Percentiles rank a stretch among this genome's conserved stretches.
phyloP scores from a whole-genome alignment of 495 filamentous ascomycete species.

The Penicillium maclennaniae region DNA sequence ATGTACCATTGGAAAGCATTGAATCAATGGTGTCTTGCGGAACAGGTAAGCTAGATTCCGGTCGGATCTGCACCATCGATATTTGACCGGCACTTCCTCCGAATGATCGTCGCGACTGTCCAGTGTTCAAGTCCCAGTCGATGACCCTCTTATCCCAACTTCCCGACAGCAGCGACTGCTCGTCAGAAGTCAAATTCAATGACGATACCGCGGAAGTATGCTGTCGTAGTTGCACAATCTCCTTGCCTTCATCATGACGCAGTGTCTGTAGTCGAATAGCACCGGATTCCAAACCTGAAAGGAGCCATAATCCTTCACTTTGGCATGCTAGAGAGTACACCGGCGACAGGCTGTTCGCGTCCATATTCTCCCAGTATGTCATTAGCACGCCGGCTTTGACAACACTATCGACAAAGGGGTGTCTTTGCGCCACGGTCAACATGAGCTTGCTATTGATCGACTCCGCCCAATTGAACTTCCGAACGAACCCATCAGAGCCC shows the following conservation, averaged over 20 bases:
- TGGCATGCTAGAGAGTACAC: constrained; percentile 94
- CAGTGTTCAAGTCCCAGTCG: constrained; percentile 95
- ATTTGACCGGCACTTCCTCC: constrained; percentile 78
- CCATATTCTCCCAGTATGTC: constrained; percentile 94
- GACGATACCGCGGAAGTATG: constrained; percentile 93
- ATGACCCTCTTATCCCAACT: constrained; percentile 94
- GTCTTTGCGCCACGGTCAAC: constrained; percentile 90
- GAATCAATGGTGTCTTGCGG: constrained; percentile 65
- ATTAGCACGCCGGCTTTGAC: constrained; percentile 88
- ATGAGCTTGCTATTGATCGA: constrained; percentile 93
- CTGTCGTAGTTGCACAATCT: constrained; percentile 71
- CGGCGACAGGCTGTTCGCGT: constrained; percentile 61
- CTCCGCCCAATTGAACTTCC: constrained; percentile 92
- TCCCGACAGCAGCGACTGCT: constrained; percentile 83
- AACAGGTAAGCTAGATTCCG: constrained; percentile 68
- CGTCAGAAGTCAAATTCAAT: constrained; percentile 74
- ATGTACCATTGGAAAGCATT: constrained; percentile 59
- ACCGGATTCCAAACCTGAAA: constrained; percentile 85
- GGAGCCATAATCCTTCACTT: constrained; percentile 81
- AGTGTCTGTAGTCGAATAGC: constrained; percentile 91
- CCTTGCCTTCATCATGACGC: constrained; percentile 91
- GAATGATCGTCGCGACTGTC: constrained; percentile 69
- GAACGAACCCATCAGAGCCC: constrained; percentile 88
- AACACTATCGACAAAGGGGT: constrained; percentile 97
- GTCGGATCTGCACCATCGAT: constrained; percentile 79